Evolutionary conservation across 2,329 filamentous ascomycete species (phyloP).

Genomic region (Microascus cirrosus): DNA sequence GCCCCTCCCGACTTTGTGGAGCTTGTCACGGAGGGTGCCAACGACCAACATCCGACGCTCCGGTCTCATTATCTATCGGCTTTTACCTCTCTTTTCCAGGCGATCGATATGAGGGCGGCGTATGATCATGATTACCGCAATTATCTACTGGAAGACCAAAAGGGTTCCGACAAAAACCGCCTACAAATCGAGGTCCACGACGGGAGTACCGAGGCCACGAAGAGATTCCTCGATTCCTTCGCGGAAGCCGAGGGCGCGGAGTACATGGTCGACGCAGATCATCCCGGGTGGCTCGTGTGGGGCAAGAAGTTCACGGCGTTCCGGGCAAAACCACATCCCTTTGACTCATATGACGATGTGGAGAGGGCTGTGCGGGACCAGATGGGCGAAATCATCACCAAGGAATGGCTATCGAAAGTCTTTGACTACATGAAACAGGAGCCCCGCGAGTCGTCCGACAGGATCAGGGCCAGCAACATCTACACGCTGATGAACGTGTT

Average conservation of each 20-base stretch:
- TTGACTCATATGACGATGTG: constrained; percentile 63
- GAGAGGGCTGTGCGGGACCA: constrained; percentile 64
- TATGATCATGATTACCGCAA: constrained; percentile 82
- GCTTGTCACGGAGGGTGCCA: constrained; percentile 69
- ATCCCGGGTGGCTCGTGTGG: constrained; percentile 96
- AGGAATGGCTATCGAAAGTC: constrained; percentile 75
- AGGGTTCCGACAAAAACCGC: constrained; percentile 53
- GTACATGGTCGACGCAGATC: constrained; percentile 84
- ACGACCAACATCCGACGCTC: constrained; percentile 82
- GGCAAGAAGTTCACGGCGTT: constrained; percentile 75
- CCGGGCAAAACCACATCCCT: constrained; percentile 58
- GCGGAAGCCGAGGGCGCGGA: constrained; percentile 55
- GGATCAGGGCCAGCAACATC: constrained; percentile 81
- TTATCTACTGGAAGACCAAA: constrained; percentile 72
- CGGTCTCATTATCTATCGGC: constrained; percentile 72
- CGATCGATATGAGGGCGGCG: constrained; percentile 75
- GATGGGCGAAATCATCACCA: constrained; percentile 70
- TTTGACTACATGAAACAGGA: constrained; percentile 96
- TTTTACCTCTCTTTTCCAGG: constrained; percentile 65
- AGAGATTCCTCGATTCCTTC: constrained; percentile 68
- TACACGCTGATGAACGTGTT: constrained; percentile 84
- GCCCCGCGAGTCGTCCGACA: constrained; percentile 73
- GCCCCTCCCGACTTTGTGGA: constrained; percentile 74
- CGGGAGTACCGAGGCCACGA: constrained; percentile 70
- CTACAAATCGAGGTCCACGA: constrained; percentile 60